Base-by-base conservation (phyloP, 75 land plant genomes). In the Gnetum montanum region DNA sequence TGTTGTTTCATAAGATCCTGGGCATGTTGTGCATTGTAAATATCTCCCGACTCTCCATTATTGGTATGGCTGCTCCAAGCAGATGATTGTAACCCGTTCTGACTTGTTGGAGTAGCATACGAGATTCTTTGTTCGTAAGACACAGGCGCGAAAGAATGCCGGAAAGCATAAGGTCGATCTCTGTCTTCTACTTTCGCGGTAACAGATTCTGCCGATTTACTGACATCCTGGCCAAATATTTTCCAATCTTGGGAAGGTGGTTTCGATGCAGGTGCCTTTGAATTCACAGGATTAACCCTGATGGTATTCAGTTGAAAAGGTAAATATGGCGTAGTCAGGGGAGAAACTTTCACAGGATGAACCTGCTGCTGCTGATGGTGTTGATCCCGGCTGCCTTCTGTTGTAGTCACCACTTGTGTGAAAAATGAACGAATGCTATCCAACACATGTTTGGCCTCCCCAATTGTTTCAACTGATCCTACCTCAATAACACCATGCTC, bases 401-500 rank as follows among this genome's bases (percentile, higher is more conserved):
- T 20, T 38, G 48, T 18, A 46, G 38, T 43, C n/a, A n/a, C n/a
- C n/a, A n/a, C n/a, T 43, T 18, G n/a, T 23, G 13, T 43, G 66
- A 64, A 64, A 29, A 43, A n/a, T 19, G 43, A 27, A 30, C 49
- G 54, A 31, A 64, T 34, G 33, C 20, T 58, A 6, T 30, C 48
- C 8, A 58, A 28, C 12, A 37, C 38, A 36, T 64, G 55, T 16
- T 33, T 28, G 27, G n/a, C 43, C 23, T 54, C 53, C 28, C n/a
- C 25, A 35, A 80, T 76, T 13, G 48, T 0, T 23, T 74, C 74
- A 2, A 73, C 67, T 7, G 89, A 88, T 20, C 93, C 89, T 35
- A 88, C 78, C 59, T 88, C 93, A 24, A 80, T 43, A 18, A 84
- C 85, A 1, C 93, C 85, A 56, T 38, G 26, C n/a, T 46, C 46